Evolutionary conservation across 2,329 filamentous ascomycete genomes (phyloP).

Genomic region (Aspergillus niger): DNA sequence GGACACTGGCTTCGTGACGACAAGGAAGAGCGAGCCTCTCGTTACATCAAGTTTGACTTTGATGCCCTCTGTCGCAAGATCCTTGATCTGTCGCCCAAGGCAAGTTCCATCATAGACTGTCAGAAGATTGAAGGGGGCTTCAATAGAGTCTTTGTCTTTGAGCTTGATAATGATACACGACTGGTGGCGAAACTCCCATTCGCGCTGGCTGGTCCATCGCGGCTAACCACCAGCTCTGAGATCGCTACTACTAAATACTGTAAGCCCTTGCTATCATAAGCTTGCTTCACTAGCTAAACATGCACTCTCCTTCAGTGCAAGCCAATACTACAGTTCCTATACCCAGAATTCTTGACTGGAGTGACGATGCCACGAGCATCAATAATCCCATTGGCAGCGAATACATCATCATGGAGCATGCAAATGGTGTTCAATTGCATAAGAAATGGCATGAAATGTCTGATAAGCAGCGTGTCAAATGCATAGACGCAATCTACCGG

Average conservation of each 20-base stretch:
- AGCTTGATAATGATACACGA: constrained; percentile 38
- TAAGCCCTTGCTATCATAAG: constrained; percentile 24
- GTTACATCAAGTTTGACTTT: constrained; percentile 46
- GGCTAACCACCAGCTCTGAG: constrained; percentile 45
- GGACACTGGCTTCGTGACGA: constrained; percentile 44
- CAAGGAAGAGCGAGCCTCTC: constrained; percentile 36
- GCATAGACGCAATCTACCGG: constrained; percentile 17
- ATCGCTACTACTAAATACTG: constrained; percentile 50
- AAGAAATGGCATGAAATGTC: constrained; percentile 36
- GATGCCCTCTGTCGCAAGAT: constrained; percentile 40
- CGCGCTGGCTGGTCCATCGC: constrained; percentile 39
- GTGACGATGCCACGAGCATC: constrained; percentile 32
- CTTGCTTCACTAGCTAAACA: background rate
- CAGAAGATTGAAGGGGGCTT: constrained; percentile 50
- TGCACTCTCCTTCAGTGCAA: constrained; percentile 33
- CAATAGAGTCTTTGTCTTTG: constrained; percentile 49
- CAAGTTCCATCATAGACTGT: constrained; percentile 35
- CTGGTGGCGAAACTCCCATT: constrained; percentile 49
- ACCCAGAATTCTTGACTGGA: constrained; percentile 48
- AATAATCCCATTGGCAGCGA: constrained; percentile 38
- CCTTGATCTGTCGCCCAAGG: constrained; percentile 40
- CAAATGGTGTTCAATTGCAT: constrained; percentile 34
- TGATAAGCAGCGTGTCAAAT: constrained; percentile 30
- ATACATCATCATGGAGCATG: constrained; percentile 47
- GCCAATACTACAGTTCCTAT: constrained; percentile 44